phyloP scores from a whole-genome alignment of 106 monocot species.

The Allium fistulosum region DNA sequence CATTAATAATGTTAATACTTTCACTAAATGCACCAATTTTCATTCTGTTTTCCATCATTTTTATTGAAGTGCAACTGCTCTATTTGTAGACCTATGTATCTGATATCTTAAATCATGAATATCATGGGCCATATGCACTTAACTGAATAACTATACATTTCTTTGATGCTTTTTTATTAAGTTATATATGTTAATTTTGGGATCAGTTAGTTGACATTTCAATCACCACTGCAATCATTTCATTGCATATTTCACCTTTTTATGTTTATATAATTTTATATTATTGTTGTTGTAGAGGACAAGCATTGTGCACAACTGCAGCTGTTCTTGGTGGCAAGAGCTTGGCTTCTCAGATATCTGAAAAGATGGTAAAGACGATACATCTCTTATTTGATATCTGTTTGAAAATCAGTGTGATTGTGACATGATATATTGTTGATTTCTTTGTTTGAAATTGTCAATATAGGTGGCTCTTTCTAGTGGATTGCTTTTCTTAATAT shows the following conservation, averaged over 20 bases:
- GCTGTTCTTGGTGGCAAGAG: conserved; percentile 97
- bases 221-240: neutral
- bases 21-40: neutral
- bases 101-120: too few relatives aligned
- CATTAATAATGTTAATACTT: neutral
- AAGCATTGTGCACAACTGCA: conserved; percentile 85
- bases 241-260: neutral
- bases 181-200: too few relatives aligned
- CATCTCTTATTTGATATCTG: neutral
- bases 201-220: too few relatives aligned
- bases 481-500: conserved; percentile 83
- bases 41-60: neutral
- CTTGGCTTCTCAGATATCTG: conserved; percentile 94
- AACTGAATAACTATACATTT: too few relatives aligned
- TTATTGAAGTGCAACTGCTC: neutral
- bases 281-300: conserved; percentile 38
- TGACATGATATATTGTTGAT: neutral
- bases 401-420: neutral
- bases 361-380: conserved; percentile 87
- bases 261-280: neutral
- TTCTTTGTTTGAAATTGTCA: neutral
- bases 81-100: neutral
- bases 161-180: too few relatives aligned
- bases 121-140: too few relatives aligned
- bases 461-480: conserved; percentile 71